Evolutionary conservation across 352 stramenopile genomes (phyloP).

Genomic region (Globisporangium canariense): DNA sequence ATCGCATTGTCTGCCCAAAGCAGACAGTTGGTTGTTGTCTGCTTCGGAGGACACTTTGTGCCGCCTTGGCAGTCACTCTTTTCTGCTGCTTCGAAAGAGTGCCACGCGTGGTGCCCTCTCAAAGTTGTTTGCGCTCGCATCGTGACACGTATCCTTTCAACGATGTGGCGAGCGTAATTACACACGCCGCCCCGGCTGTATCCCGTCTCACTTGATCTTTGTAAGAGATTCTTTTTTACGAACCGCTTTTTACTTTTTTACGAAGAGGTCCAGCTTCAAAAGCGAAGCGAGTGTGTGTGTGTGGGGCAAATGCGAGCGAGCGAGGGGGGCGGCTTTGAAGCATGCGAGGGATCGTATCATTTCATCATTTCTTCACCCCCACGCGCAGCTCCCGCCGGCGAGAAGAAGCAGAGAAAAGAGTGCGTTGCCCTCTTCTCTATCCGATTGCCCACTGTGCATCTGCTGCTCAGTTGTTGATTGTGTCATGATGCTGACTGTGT

Average conservation of each 20-base stretch:
- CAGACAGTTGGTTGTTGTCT: too few species aligned
- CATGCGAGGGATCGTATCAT: constrained; percentile 11
- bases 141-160: constrained; percentile 4
- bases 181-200: neutral
- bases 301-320: neutral
- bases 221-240: constrained; percentile 9
- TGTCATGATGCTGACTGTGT: neutral
- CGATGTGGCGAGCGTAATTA: constrained; percentile 12
- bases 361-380: constrained; percentile 17
- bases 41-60: too few species aligned
- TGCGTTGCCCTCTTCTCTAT: constrained; percentile 9
- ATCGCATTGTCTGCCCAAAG: too few species aligned
- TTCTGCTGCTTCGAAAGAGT: neutral
- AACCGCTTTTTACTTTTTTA: constrained; percentile 12
- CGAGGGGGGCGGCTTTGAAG: neutral
- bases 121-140: neutral
- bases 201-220: constrained; percentile 3
- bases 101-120: neutral
- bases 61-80: neutral
- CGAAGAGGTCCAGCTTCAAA: constrained; percentile 4
- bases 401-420: constrained; percentile 21
- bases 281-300: too few species aligned
- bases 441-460: neutral
- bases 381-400: constrained; percentile 1
- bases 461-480: neutral